Evolutionary conservation across 768 basidiomycete genomes (phyloP).

Genomic region (Auriscalpium orientale): DNA sequence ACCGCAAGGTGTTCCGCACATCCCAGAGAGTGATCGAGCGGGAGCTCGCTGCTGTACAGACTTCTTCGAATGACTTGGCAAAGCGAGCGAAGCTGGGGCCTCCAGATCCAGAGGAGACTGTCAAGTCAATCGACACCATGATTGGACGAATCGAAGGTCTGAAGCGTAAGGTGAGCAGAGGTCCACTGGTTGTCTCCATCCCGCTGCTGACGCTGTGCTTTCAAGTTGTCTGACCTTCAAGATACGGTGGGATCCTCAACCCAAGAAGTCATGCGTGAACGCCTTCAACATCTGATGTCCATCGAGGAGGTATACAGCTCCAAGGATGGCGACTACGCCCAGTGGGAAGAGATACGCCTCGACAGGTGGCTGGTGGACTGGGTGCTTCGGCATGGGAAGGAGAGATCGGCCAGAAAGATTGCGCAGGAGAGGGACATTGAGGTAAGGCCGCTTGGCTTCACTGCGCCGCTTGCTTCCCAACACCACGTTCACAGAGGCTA

Average conservation of each 20-base stretch:
- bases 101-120: conserved; percentile 40
- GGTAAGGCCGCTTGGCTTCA: conserved; percentile 32
- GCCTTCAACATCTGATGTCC: conserved; percentile 61
- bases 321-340: conserved; percentile 49
- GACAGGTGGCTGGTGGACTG: conserved; percentile 93
- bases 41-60: conserved; percentile 57
- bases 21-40: conserved; percentile 79
- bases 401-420: conserved; percentile 67
- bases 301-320: conserved; percentile 50
- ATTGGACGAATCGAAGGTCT: conserved; percentile 68
- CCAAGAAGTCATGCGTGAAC: conserved; percentile 65
- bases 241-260: conserved; percentile 44
- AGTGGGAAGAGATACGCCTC: conserved; percentile 75
- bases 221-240: conserved; percentile 44
- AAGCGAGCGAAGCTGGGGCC: conserved; percentile 32
- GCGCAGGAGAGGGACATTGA: conserved; percentile 75
- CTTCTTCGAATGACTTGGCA: conserved; percentile 51
- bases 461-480: no score
- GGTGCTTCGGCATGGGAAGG: conserved; percentile 73
- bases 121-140: conserved; percentile 66
- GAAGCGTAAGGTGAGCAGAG: conserved; percentile 71
- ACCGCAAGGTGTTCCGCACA: conserved; percentile 79
- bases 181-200: neutral
- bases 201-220: neutral
- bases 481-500: conserved; percentile 44